Evolutionary conservation across 306 rosid species (phyloP).

Genomic region (Begonia loranthoides): DNA sequence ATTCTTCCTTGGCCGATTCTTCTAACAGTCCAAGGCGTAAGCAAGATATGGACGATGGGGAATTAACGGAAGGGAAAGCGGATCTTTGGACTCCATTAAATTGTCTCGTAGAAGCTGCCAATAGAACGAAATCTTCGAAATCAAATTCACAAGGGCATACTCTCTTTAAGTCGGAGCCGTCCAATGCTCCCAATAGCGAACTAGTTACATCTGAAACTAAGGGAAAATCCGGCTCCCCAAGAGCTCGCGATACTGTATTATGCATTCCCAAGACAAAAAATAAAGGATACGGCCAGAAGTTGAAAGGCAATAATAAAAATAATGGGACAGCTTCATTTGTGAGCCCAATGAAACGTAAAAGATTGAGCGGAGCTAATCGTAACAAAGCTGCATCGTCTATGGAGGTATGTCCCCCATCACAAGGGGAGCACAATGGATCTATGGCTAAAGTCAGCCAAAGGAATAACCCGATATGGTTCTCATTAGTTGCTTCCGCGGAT

Average conservation of each 20-base stretch:
- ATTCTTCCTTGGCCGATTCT: constrained; percentile 39
- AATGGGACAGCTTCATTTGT: constrained; percentile 26
- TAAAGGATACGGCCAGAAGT: constrained; percentile 45
- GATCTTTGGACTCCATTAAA: constrained; percentile 97
- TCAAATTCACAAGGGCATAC: constrained; percentile 39
- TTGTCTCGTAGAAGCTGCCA: constrained; percentile 97
- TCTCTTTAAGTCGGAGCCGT: constrained; percentile 41
- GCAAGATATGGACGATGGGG: constrained; percentile 22
- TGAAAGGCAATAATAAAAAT: constrained; percentile 40
- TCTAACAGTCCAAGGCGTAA: constrained; percentile 37
- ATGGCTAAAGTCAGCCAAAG: constrained; percentile 31
- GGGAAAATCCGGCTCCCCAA: constrained; percentile 30
- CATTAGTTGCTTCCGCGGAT: constrained; percentile 81
- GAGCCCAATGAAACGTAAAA: constrained; percentile 49
- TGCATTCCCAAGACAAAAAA: constrained; percentile 41
- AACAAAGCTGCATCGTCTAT: constrained; percentile 40
- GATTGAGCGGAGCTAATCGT: constrained; percentile 49
- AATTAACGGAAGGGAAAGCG: constrained; percentile 54
- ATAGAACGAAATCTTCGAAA: constrained; percentile 81
- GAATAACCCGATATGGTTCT: constrained; percentile 80
- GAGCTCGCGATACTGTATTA: constrained; percentile 20
- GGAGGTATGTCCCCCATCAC: constrained; percentile 42
- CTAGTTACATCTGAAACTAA: constrained; percentile 26
- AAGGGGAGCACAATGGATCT: constrained; percentile 40
- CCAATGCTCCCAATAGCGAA: constrained; percentile 28